Percentiles rank a stretch among this genome's conserved stretches.
Conservation (phyloP, 495 filamentous ascomycete species). For the Bryoglossum gracile region DNA sequence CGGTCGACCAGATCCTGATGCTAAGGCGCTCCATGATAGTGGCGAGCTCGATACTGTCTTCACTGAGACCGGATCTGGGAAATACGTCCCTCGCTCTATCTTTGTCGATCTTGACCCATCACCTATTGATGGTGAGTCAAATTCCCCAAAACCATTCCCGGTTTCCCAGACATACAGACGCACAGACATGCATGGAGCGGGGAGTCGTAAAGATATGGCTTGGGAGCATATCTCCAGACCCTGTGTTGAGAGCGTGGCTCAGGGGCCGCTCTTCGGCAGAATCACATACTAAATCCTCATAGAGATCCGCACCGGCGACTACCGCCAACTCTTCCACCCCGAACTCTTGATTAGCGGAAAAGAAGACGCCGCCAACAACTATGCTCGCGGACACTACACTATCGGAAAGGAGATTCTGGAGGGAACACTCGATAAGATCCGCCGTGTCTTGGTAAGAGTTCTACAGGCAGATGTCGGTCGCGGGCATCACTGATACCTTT, state of each 20-base stretch:
- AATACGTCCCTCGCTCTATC: slow-evolving; percentile 86
- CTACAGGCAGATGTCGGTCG: slow-evolving; percentile 28
- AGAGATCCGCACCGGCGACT: slow-evolving; percentile 79
- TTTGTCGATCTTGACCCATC: slow-evolving; percentile 87
- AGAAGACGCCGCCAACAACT: slow-evolving; percentile 94
- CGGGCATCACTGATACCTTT: slow-evolving; percentile 37
- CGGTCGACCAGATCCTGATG: slow-evolving; percentile 59
- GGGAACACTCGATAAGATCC: slow-evolving; percentile 74
- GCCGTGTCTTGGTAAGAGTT: slow-evolving; percentile 50
- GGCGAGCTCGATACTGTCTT: slow-evolving; percentile 83
- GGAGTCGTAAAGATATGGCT: too few species aligned
- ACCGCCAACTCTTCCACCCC: slow-evolving; percentile 84
- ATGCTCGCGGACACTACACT: slow-evolving; percentile 90
- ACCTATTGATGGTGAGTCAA: slow-evolving; percentile 84
- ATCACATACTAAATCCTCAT: too few species aligned
- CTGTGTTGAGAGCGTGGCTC: too few species aligned
- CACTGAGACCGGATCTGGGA: slow-evolving; percentile 76
- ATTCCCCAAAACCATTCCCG: too few species aligned
- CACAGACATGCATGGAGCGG: too few species aligned
- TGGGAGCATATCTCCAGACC: too few species aligned
- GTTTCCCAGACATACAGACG: too few species aligned
- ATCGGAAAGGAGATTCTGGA: slow-evolving; percentile 89
- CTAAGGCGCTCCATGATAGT: slow-evolving; percentile 56
- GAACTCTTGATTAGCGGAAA: slow-evolving; percentile 85
- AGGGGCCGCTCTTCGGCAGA: too few species aligned